These are phyloP conservation scores for Platanus orientalis DNA, from an alignment of 164 flowering plant species.

Conservation along the genomic window DNA sequence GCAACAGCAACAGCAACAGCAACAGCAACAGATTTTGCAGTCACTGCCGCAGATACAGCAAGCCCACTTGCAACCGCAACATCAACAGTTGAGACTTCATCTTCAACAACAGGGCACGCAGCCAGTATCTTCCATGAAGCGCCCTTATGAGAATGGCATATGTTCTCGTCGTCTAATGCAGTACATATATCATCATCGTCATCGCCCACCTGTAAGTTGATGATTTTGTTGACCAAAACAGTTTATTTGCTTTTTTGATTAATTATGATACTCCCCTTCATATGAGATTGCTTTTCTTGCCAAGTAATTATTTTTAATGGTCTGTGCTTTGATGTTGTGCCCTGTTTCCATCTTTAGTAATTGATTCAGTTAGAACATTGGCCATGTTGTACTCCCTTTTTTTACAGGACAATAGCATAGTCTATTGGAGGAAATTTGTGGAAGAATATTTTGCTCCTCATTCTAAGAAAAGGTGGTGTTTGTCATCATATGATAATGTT, in stretches of 20 bases:
- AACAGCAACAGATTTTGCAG: slow-evolving; percentile 57
- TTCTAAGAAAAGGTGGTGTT: slow-evolving; percentile 97
- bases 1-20: slow-evolving; percentile 64
- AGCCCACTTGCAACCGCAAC: slow-evolving; percentile 66
- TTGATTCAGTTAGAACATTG: not conserved
- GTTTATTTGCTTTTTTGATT: not conserved
- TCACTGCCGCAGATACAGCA: slow-evolving; percentile 72
- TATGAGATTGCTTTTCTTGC: not conserved
- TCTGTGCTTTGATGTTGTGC: not conserved
- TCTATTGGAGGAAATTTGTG: slow-evolving; percentile 95
- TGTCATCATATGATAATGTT: slow-evolving; percentile 85
- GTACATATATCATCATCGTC: slow-evolving; percentile 88
- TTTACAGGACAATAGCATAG: slow-evolving; percentile 67
- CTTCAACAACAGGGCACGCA: slow-evolving; percentile 63
- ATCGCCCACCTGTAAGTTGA: slow-evolving; percentile 71
- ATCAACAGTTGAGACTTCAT: slow-evolving; percentile 60
- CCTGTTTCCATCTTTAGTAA: too few species aligned
- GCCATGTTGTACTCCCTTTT: not conserved
- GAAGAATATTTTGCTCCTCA: slow-evolving; percentile 88
- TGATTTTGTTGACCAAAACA: not conserved
- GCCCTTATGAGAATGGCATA: slow-evolving; percentile 76
- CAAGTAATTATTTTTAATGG: not conserved
- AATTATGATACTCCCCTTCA: not conserved
- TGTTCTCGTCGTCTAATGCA: slow-evolving; percentile 96
- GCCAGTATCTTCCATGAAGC: slow-evolving; percentile 45